Base-by-base conservation (phyloP, 2,329 filamentous ascomycete species). In the Scedosporium minutisporum region DNA sequence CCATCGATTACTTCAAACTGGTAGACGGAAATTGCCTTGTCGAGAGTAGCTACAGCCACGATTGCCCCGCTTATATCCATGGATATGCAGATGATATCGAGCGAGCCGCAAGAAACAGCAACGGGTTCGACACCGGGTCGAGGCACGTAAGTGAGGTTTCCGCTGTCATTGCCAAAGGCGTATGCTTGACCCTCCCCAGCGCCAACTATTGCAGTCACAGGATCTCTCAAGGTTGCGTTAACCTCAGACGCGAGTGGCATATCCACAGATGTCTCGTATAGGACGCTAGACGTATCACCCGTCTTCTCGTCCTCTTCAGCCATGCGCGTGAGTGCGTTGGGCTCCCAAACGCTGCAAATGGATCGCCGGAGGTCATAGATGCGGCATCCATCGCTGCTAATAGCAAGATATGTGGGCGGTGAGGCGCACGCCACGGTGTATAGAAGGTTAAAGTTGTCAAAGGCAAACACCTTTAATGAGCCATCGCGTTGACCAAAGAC, bases 321-420 rank as follows among this genome's bases (percentile, higher is more conserved):
- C 21, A 51, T 48, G 10, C 42, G 59, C 23, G 42, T 48, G 5
- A 61, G 42, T 6, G 42, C 38, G 21, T 61, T 61, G 18, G 59
- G 59, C 42, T 25, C 59, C 59, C 59, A 61, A 42, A 61, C 29
- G 21, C 53, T 61, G 42, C 59, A 61, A 42, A 51, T 5, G 4
- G 41, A 51, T 6, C 48, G 6, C 18, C 59, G 21, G 38, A 61
- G 42, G 18, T 61, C 59, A n/a, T 51, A 51, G 16, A 61, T 48
- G 16, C 59, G 38, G 12, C 59, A 42, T 18, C 38, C 18, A 29
- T 61, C 59, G 14, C 16, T n/a, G 44, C 44, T 48, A 10, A 48
- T 6, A 48, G 44, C 9, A 6, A 48, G 44, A 21, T 4, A 9
- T 21, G 44, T n/a, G 16, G 21, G 16, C 3, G 21, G 16, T n/a